A percentile compares a stretch with the other conserved stretches of the same genome.
These are phyloP conservation scores for Penicillium glabrum DNA, from an alignment of 2,329 filamentous ascomycete species.

Conservation along the genomic window DNA sequence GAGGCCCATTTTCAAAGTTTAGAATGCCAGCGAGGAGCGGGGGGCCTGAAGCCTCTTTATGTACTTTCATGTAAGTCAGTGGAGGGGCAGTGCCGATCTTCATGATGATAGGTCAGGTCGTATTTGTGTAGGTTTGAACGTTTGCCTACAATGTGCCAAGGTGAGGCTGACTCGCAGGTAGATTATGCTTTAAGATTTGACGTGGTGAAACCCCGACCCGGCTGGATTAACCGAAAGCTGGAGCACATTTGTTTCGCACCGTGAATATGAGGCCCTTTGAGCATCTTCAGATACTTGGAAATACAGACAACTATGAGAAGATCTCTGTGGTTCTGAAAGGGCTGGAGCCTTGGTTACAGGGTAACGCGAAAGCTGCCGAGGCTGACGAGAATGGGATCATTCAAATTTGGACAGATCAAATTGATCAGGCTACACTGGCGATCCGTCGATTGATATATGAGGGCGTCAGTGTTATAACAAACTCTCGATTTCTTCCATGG, in stretches of 20 bases:
- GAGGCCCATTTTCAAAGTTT: not conserved
- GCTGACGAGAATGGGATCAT: conserved; percentile 1
- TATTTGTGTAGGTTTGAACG: not conserved
- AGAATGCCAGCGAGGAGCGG: not conserved
- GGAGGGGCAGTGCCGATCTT: not conserved
- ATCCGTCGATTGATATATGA: not conserved
- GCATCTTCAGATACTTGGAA: not conserved
- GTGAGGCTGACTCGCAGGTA: not conserved
- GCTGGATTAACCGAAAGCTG: not conserved
- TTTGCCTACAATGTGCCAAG: not conserved
- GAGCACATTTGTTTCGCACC: not conserved
- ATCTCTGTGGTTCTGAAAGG: not conserved
- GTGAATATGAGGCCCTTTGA: not conserved
- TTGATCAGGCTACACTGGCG: not conserved
- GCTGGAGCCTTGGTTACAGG: not conserved
- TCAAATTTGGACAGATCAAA: not conserved
- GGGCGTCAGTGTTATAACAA: not conserved
- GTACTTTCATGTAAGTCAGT: not conserved
- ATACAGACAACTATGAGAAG: not conserved
- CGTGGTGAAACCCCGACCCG: not conserved
- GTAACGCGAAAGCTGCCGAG: not conserved
- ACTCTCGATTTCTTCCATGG: too few species aligned
- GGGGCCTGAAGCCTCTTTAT: not conserved
- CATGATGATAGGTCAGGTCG: not conserved
- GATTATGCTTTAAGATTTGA: not conserved